Percentiles rank a stretch among this genome's conserved stretches.
Evolutionary conservation across 495 filamentous ascomycete genomes (phyloP).

Genomic region (Penicillium soppii): DNA sequence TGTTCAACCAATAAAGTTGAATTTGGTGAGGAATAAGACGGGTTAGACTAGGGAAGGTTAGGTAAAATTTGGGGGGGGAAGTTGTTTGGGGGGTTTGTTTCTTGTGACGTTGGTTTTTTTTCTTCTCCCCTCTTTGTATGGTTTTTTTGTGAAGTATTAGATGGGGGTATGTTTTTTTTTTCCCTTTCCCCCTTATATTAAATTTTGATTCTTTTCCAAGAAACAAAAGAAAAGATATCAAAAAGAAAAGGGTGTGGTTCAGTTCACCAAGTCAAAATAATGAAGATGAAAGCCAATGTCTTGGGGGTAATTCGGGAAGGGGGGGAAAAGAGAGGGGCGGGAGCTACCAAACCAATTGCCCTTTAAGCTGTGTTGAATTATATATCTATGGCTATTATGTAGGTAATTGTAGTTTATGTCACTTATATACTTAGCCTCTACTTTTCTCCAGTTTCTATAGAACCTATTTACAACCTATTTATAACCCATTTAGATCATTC

Average conservation of each 20-base stretch:
- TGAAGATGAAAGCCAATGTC: slow-evolving; percentile 67
- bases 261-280: no score
- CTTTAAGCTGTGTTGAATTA: not conserved
- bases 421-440: not conserved
- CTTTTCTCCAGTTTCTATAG: not conserved
- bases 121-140: not conserved
- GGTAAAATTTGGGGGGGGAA: slow-evolving; percentile 10
- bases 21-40: slow-evolving; percentile 5
- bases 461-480: not conserved
- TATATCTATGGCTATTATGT: no score
- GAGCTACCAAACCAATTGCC: slow-evolving; percentile 22
- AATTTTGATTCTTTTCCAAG: not conserved
- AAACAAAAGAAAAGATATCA: not conserved
- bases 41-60: slow-evolving; percentile 12
- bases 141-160: not conserved
- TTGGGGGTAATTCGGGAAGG: slow-evolving; percentile 55
- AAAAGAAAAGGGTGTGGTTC: not conserved
- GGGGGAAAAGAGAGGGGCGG: slow-evolving; percentile 32
- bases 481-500: no score
- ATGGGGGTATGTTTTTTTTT: not conserved
- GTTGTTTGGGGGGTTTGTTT: slow-evolving; percentile 1
- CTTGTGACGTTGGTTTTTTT: not conserved
- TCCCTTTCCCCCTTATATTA: not conserved
- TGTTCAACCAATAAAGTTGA: slow-evolving; percentile 11
- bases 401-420: not conserved